Evolutionary conservation across 2,329 filamentous ascomycete species (phyloP).

Genomic region (Metarhizium robertsii): DNA sequence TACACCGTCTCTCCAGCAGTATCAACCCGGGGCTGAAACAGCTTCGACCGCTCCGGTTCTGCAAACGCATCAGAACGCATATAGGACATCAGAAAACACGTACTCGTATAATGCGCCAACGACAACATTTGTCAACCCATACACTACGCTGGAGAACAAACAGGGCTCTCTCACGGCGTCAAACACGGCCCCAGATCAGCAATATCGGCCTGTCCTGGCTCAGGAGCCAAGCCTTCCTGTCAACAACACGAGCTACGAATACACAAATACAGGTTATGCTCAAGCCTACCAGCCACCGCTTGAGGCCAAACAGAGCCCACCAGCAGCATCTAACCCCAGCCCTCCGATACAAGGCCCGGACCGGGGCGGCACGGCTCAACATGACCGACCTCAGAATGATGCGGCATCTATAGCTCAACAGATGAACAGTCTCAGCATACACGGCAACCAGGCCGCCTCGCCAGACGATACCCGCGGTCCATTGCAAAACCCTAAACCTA

Average conservation of each 20-base stretch:
- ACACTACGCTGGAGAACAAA: background rate
- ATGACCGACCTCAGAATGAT: background rate
- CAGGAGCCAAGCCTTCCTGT: background rate
- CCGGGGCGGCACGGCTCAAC: background rate
- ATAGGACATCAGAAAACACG: background rate
- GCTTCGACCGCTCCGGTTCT: background rate
- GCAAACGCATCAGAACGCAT: background rate
- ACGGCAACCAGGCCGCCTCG: background rate
- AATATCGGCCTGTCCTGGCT: background rate
- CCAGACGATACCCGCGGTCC: background rate
- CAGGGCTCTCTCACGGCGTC: background rate
- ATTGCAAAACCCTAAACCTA: background rate
- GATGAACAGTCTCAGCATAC: conserved; percentile 1
- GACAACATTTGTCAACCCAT: background rate
- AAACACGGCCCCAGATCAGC: background rate
- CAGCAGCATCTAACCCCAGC: background rate
- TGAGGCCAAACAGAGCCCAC: too few species aligned
- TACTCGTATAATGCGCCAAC: background rate
- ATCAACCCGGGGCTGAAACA: background rate
- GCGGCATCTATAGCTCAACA: background rate
- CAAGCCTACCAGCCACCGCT: too few species aligned
- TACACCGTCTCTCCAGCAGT: background rate
- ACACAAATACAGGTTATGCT: background rate
- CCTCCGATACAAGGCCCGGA: background rate
- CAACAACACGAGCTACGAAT: background rate